Evolutionary conservation across 1,284 basidiomycete genomes (phyloP), one percentile per base, ranked within the genome.

Genomic region (Irpex lacteus): DNA sequence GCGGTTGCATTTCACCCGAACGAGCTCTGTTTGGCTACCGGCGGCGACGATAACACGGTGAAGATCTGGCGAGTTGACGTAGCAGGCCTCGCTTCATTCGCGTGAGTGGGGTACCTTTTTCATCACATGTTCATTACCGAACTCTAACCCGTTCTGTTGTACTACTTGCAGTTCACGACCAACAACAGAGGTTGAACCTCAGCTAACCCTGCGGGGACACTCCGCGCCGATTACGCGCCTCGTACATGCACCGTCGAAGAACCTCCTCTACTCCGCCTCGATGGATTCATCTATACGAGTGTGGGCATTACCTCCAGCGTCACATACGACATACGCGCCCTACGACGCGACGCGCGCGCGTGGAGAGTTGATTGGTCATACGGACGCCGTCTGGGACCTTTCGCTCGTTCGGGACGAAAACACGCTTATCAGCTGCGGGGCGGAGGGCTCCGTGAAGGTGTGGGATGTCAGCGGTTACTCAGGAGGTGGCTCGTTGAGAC

Each of bases 321-420:
- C 85, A 53, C 88, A 87, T 77, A 94, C 86, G 72, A 95, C 87
- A 15, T 98, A 98, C 75, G 92, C 92, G 6, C 89, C 95, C 0
- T 95, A 92, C 74, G 95, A 98, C 70, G 84, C 91, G 60, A 87
- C 88, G 2, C 84, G 89, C 18, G 40, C 88, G 47, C 82, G 92
- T 47, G 92, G 91, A 40, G 90, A 91, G 67, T 85, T 98, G 36
- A 87, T 96, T 47, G 96, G 95, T 1, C 95, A 98, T 74, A 94
- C 94, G 0, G 95, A 98, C 74, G 94, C 94, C 3, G 92, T 98
- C 9, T 98, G 97, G 96, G 96, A 96, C 73, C 80, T 98, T 59
- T 90, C 92, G 26, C 85, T 92, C 44, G 87, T 87, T 44, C 81
- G 88, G 66, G 89, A 90, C 70, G 90, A 91, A 76, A 86, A 86